A percentile compares a stretch with the other conserved stretches of the same genome.
phyloP scores from a whole-genome alignment of 805 yeast genomes.

The Helenozyma rhizophorensis region DNA sequence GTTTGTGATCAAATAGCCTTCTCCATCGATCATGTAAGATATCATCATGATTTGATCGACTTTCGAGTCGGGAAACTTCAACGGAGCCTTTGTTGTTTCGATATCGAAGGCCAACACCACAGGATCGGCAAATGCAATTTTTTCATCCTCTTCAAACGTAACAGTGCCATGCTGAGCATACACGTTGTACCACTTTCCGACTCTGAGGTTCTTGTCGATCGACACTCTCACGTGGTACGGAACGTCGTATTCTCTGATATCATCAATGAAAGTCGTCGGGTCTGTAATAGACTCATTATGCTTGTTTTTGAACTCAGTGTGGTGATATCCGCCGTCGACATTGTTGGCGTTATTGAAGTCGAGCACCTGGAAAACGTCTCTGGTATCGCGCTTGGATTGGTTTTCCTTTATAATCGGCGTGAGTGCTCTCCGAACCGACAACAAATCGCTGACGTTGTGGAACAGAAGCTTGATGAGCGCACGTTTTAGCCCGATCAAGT shows the following conservation, averaged over 20 bases:
- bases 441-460: slow-evolving; percentile 67
- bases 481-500: slow-evolving; percentile 70
- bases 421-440: slow-evolving; percentile 66
- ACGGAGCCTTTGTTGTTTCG: slow-evolving; percentile 94
- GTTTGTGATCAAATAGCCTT: slow-evolving; percentile 89
- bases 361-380: slow-evolving; percentile 62
- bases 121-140: slow-evolving; percentile 94
- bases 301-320: slow-evolving; percentile 1
- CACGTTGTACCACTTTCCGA: slow-evolving; percentile 94
- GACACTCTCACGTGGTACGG: slow-evolving; percentile 95
- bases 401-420: slow-evolving; percentile 71
- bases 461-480: slow-evolving; percentile 65
- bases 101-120: slow-evolving; percentile 96
- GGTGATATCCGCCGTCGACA: slow-evolving; percentile 7
- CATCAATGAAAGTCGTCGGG: slow-evolving; percentile 66
- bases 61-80: slow-evolving; percentile 90
- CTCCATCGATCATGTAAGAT: slow-evolving; percentile 98
- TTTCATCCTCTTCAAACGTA: slow-evolving; percentile 58
- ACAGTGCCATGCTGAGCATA: slow-evolving; percentile 56
- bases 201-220: slow-evolving; percentile 82
- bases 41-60: slow-evolving; percentile 97
- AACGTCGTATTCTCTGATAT: slow-evolving; percentile 90
- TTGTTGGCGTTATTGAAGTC: slow-evolving; percentile 33
- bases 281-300: slow-evolving; percentile 28
- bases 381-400: slow-evolving; percentile 53